A percentile compares a stretch with the other conserved stretches of the same genome.
These are phyloP conservation scores for Cryptococcus hybrid DNA, from an alignment of 1,284 basidiomycete genomes.

Conservation along the genomic window DNA sequence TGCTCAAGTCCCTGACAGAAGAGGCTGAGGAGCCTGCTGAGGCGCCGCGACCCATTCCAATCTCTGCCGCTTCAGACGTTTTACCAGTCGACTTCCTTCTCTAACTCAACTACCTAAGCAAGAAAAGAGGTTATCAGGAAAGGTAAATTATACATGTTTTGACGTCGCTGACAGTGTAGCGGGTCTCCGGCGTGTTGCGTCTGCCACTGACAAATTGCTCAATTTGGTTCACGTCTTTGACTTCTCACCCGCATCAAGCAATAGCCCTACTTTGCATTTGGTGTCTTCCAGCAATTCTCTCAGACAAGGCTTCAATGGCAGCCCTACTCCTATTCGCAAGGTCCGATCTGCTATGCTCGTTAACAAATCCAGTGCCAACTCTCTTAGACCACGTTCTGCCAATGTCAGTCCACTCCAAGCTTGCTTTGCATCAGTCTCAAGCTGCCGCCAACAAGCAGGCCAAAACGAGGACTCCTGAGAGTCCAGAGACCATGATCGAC, in stretches of 20 bases:
- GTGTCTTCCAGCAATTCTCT: conserved; percentile 19
- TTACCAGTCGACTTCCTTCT: conserved; percentile 15
- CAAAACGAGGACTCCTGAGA: neutral
- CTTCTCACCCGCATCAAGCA: conserved; percentile 20
- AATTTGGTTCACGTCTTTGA: conserved; percentile 26
- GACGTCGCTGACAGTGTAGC: conserved; percentile 14
- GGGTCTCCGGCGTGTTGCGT: conserved; percentile 27
- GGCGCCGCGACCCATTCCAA: neutral
- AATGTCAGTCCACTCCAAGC: conserved; percentile 30
- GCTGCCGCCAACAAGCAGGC: conserved; percentile 1
- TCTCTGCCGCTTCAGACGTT: neutral
- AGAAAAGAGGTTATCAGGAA: neutral
- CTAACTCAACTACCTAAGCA: neutral
- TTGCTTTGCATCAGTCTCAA: conserved; percentile 29
- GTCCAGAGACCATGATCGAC: neutral
- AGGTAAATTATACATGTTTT: no score
- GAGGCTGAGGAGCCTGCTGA: conserved; percentile 22
- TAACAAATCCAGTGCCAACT: conserved; percentile 14
- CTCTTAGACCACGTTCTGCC: conserved; percentile 17
- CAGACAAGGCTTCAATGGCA: conserved; percentile 13
- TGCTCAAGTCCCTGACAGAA: conserved; percentile 19
- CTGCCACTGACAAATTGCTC: conserved; percentile 35
- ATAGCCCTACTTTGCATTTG: conserved; percentile 9
- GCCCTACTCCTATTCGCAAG: conserved; percentile 33
- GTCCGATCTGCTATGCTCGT: conserved; percentile 25